Conservation (phyloP, 768 basidiomycete genomes). For the Lactifluus echinatus region DNA sequence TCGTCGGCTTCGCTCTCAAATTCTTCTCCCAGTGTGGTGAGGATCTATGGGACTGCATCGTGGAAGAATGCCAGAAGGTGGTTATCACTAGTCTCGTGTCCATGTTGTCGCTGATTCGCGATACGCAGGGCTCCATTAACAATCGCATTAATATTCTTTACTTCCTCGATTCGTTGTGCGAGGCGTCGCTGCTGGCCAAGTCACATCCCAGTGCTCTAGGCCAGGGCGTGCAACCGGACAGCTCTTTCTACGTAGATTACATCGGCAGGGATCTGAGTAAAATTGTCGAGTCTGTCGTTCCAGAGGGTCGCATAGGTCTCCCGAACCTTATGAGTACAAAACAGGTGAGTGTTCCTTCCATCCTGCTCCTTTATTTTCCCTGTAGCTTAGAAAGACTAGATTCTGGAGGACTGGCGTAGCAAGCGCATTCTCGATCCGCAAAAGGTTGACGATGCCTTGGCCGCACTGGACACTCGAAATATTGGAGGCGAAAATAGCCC, state of each 20-base stretch:
- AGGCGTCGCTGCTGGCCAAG: slow-evolving; percentile 62
- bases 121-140: slow-evolving; percentile 60
- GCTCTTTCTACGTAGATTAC: slow-evolving; percentile 66
- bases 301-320: slow-evolving; percentile 77
- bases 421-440: slow-evolving; percentile 79
- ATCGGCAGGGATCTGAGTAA: slow-evolving; percentile 69
- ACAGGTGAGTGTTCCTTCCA: slow-evolving; percentile 58
- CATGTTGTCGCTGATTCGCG: background rate
- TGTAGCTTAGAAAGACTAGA: slow-evolving; percentile 35
- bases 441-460: slow-evolving; percentile 62
- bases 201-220: slow-evolving; percentile 41
- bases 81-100: slow-evolving; percentile 2
- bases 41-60: slow-evolving; percentile 88
- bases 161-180: slow-evolving; percentile 82
- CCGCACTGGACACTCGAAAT: slow-evolving; percentile 44
- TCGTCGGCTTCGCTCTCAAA: slow-evolving; percentile 78
- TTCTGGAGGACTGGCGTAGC: slow-evolving; percentile 84
- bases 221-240: slow-evolving; percentile 29
- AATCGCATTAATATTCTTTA: slow-evolving; percentile 90
- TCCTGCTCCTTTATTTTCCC: background rate
- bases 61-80: slow-evolving; percentile 88
- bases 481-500: slow-evolving; percentile 19
- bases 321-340: slow-evolving; percentile 82
- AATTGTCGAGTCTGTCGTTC: slow-evolving; percentile 81
- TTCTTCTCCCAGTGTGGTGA: slow-evolving; percentile 80